Evolutionary conservation across 1,284 basidiomycete genomes (phyloP).

Genomic region (Cryptococcus jaspeensis): DNA sequence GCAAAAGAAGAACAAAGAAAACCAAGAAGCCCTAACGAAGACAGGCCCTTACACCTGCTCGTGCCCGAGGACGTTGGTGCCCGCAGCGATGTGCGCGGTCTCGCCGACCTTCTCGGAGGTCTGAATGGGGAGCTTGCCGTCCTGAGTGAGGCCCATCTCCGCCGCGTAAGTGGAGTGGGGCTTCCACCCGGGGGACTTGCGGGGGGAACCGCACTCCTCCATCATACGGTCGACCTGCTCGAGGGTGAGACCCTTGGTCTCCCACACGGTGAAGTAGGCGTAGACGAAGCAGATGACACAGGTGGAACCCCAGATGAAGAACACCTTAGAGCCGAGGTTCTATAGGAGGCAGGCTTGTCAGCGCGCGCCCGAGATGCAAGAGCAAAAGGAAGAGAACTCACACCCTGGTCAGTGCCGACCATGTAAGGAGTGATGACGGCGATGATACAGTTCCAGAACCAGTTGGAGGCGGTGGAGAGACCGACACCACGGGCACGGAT

Average conservation of each 20-base stretch:
- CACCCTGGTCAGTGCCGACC: constrained; percentile 54
- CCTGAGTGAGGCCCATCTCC: constrained; percentile 27
- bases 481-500: constrained; percentile 79
- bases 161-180: constrained; percentile 43
- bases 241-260: constrained; percentile 35
- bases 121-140: constrained; percentile 26
- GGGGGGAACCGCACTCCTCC: constrained; percentile 43
- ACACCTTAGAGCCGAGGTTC: constrained; percentile 73
- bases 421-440: constrained; percentile 67
- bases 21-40: background rate
- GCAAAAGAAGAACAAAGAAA: background rate
- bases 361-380: background rate
- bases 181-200: constrained; percentile 42
- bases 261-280: constrained; percentile 68
- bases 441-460: constrained; percentile 4
- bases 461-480: constrained; percentile 74
- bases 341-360: background rate
- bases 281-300: constrained; percentile 68
- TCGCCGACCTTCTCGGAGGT: constrained; percentile 13
- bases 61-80: constrained; percentile 4
- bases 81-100: constrained; percentile 8
- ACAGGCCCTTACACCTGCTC: background rate
- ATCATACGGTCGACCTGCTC: constrained; percentile 51
- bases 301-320: constrained; percentile 86
- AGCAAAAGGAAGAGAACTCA: background rate